Evolutionary conservation across 306 rosid species (phyloP).

Genomic region (Fragaria nilgerrensis): DNA sequence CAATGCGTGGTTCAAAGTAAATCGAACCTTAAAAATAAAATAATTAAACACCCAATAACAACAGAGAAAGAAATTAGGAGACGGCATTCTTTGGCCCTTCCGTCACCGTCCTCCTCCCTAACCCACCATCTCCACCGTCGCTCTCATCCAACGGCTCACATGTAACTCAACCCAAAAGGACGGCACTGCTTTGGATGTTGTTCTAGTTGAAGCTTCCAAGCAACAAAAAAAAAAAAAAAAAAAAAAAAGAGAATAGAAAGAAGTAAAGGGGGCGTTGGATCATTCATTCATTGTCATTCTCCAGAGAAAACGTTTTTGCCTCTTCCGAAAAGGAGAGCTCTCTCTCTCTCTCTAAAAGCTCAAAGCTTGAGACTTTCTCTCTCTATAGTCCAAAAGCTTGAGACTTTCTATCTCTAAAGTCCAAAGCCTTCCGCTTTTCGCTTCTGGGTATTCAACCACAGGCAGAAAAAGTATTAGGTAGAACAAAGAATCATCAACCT

Average conservation of each 20-base stretch:
- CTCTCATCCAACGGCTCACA: constrained; percentile 36
- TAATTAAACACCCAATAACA: background rate
- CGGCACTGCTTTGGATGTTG: constrained; percentile 45
- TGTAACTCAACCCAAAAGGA: constrained; percentile 34
- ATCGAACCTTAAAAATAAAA: background rate
- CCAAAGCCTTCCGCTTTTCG: constrained; percentile 11
- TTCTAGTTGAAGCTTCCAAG: constrained; percentile 18
- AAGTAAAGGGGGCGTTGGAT: constrained; percentile 32
- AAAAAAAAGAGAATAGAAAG: background rate
- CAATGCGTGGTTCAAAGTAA: background rate
- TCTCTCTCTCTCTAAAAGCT: constrained; percentile 14
- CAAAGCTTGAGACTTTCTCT: constrained; percentile 12
- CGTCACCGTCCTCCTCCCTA: constrained; percentile 25
- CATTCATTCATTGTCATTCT: constrained; percentile 29
- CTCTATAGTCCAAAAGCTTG: background rate
- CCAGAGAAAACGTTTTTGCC: constrained; percentile 20
- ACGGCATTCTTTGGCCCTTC: constrained; percentile 40
- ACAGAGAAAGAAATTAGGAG: background rate
- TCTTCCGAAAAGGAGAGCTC: constrained; percentile 14
- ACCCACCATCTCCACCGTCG: constrained; percentile 35
- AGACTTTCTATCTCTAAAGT: constrained; percentile 17
- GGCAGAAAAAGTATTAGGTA: constrained; percentile 45
- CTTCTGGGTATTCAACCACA: constrained; percentile 16
- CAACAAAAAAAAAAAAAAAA: background rate
- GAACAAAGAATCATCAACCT: background rate